Percentiles rank a stretch among this genome's conserved stretches.
Evolutionary conservation across 495 filamentous ascomycete species (phyloP).

Genomic region (Aspergillus leporis): DNA sequence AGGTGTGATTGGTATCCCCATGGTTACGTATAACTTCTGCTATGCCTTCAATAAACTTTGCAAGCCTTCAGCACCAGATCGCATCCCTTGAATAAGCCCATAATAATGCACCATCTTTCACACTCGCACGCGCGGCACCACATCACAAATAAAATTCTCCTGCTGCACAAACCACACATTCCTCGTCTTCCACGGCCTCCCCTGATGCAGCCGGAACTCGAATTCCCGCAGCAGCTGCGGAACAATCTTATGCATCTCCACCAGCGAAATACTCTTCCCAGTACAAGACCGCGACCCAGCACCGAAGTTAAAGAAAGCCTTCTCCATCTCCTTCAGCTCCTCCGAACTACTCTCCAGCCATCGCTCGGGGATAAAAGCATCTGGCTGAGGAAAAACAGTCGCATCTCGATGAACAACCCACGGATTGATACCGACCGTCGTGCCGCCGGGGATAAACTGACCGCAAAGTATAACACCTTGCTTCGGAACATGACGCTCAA

Average conservation of each 20-base stretch:
- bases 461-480: constrained; percentile 54
- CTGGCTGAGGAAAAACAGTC: constrained; percentile 24
- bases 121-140: constrained; percentile 5
- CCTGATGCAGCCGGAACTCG: constrained; percentile 40
- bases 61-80: no score
- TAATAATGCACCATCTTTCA: background rate
- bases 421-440: constrained; percentile 55
- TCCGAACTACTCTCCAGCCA: constrained; percentile 24
- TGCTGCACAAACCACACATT: constrained; percentile 41
- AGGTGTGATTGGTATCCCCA: no score
- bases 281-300: constrained; percentile 62
- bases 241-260: constrained; percentile 80
- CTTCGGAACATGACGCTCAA: constrained; percentile 64
- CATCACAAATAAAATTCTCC: constrained; percentile 26
- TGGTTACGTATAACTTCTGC: no score
- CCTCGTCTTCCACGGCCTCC: constrained; percentile 22
- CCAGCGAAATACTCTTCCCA: constrained; percentile 68
- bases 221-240: constrained; percentile 69
- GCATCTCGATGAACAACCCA: constrained; percentile 29
- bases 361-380: constrained; percentile 30
- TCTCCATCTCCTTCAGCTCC: constrained; percentile 27
- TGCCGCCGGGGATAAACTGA: constrained; percentile 52
- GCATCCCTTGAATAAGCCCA: no score
- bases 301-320: constrained; percentile 53
- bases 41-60: no score